phyloP scores from a whole-genome alignment of 495 filamentous ascomycete genomes.

The Stereocaulon alpinum region DNA sequence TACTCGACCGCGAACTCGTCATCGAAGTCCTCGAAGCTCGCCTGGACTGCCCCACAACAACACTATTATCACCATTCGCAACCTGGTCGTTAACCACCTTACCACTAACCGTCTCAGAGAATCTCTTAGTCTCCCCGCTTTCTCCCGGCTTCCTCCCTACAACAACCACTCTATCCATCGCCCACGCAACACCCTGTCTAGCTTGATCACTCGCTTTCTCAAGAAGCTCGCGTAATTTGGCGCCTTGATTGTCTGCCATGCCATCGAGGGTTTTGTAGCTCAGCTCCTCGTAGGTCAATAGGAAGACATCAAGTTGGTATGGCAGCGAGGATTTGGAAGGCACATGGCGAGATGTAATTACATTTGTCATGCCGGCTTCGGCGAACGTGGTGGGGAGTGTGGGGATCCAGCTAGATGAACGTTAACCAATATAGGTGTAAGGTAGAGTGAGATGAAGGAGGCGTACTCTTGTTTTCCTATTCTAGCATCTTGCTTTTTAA shows the following conservation, averaged over 20 bases:
- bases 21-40: too few relatives aligned
- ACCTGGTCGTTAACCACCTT: conserved; percentile 30
- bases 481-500: neutral
- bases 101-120: neutral
- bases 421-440: neutral
- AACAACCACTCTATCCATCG: conserved; percentile 6
- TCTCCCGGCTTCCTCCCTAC: conserved; percentile 19
- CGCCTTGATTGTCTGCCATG: neutral
- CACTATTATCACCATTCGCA: conserved; percentile 27
- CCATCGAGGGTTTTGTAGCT: neutral
- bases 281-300: conserved; percentile 5
- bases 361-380: neutral
- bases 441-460: too few relatives aligned
- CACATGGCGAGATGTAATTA: neutral
- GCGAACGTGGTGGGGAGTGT: neutral
- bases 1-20: neutral
- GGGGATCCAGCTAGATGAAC: neutral
- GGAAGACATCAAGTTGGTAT: conserved; percentile 7
- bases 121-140: conserved; percentile 30
- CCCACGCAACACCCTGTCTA: conserved; percentile 3
- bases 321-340: neutral
- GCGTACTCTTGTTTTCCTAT: conserved; percentile 4
- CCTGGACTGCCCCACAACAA: too few relatives aligned
- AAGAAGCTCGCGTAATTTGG: neutral
- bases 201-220: conserved; percentile 34